A percentile compares a stretch with the other conserved stretches of the same genome.
Evolutionary conservation across 2,329 filamentous ascomycete species (phyloP).

Genomic region (Tricladium varicosporioides): DNA sequence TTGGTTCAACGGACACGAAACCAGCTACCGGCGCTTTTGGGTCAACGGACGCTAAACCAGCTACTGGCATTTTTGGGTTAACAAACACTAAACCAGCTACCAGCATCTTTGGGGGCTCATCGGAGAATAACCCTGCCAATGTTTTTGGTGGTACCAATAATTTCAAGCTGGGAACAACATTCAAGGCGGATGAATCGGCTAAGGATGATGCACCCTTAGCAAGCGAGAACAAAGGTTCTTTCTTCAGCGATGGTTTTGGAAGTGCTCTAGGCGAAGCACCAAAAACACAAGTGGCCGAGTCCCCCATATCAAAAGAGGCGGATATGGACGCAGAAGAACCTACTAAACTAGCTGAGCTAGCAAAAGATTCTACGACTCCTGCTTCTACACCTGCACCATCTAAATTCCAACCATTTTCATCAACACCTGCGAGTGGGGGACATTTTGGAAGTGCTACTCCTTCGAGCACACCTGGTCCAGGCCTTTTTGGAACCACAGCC

Average conservation of each 20-base stretch:
- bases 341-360: constrained; percentile 12
- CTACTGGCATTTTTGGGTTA: constrained; percentile 10
- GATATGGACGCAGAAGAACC: constrained; percentile 45
- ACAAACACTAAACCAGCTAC: constrained; percentile 19
- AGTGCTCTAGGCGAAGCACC: constrained; percentile 53
- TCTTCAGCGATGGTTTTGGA: constrained; percentile 63
- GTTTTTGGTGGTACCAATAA: constrained; percentile 32
- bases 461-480: constrained; percentile 6
- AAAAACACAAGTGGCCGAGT: constrained; percentile 26
- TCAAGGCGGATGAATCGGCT: constrained; percentile 47
- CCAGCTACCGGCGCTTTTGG: constrained; percentile 20
- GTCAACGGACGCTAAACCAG: too few relatives aligned
- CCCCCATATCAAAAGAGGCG: constrained; percentile 44
- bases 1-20: constrained; percentile 19
- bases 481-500: constrained; percentile 12
- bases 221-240: constrained; percentile 42
- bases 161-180: constrained; percentile 34
- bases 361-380: constrained; percentile 23
- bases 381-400: constrained; percentile 24
- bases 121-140: constrained; percentile 28
- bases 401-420: constrained; percentile 1
- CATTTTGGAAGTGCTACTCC: too few relatives aligned
- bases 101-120: constrained; percentile 35
- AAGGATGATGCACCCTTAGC: constrained; percentile 56
- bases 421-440: constrained; percentile 3